These are phyloP conservation scores for Fusarium verrucosum DNA, from an alignment of 2,329 filamentous ascomycete genomes.

Conservation along the genomic window DNA sequence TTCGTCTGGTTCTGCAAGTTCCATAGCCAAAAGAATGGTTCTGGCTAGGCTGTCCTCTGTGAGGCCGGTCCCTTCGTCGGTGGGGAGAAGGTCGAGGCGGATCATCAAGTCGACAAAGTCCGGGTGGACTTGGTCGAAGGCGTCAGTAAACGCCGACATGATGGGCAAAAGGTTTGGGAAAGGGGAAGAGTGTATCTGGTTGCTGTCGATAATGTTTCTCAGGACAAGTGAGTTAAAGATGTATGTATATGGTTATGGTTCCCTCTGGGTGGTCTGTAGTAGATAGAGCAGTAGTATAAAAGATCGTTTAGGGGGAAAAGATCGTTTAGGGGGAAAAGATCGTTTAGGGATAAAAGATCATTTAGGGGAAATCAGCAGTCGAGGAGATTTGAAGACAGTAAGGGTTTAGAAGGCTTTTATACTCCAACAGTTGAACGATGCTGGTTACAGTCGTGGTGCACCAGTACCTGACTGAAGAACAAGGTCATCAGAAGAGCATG, in stretches of 20 bases:
- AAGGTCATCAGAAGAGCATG: background rate
- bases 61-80: background rate
- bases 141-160: constrained; percentile 2
- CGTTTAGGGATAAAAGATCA: background rate
- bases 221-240: background rate
- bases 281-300: background rate
- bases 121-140: constrained; percentile 34
- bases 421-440: background rate
- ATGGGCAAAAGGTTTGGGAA: background rate
- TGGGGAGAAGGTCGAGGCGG: constrained; percentile 8
- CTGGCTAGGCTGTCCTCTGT: constrained; percentile 29
- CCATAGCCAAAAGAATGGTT: constrained; percentile 31
- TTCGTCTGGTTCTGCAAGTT: constrained; percentile 27
- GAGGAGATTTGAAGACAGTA: background rate
- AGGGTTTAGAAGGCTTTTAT: background rate
- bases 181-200: background rate
- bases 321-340: background rate
- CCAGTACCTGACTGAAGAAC: background rate
- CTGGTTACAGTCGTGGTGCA: background rate
- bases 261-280: background rate
- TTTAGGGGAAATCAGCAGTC: background rate
- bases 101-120: constrained; percentile 33
- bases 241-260: background rate
- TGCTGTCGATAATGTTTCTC: background rate
- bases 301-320: background rate